Base-by-base conservation (phyloP, 768 basidiomycete species). In the Dendrothele bispora region DNA sequence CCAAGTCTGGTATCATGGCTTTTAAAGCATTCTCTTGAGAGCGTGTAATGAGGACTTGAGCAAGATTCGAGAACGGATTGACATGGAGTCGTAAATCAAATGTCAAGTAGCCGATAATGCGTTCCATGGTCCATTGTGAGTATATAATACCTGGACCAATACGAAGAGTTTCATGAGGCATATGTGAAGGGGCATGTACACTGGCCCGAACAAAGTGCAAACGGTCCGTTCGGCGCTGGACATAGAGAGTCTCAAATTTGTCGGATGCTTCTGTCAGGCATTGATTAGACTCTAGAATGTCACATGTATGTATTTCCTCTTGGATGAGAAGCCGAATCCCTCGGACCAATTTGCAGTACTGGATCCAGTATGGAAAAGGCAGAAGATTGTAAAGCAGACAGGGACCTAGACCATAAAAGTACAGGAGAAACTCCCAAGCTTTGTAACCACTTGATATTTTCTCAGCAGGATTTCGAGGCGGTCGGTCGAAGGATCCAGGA, bases 391-490 rank as follows among this genome's bases (percentile, higher is more conserved):
- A 43, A 17, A 57, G 35, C 1, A 59, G 46, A 8, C 41, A 48
- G 4, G 55, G 57, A 6, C 49, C 53, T 3, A 59, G 40, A 24
- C 49, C 53, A 47, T 17, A 53, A 35, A 56, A 42, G 27, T 56
- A 56, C 1, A 50, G 20, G 4, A 51, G 21, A 21, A 24, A 56
- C 29, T 56, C 55, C 32, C 38, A 50, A 6, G 55, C 55, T 32
- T 58, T 58, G 46, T 55, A 58, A 3, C 55, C 55, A 32, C 48
- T 55, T 54, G 22, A 39, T 3, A 69, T 56, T 39, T 69, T 69
- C 43, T 68, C 59, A 0, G 65, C 62, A 17, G 55, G 53, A 32
- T 69, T 67, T 0, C 63, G 55, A 0, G 67, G 67, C 4, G 64
- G 59, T 15, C 60, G 54, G 37, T 64, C 66, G 50, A 67, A 67